phyloP scores from a whole-genome alignment of 1,284 basidiomycete species.

The Trichosporon coremiiforme region DNA sequence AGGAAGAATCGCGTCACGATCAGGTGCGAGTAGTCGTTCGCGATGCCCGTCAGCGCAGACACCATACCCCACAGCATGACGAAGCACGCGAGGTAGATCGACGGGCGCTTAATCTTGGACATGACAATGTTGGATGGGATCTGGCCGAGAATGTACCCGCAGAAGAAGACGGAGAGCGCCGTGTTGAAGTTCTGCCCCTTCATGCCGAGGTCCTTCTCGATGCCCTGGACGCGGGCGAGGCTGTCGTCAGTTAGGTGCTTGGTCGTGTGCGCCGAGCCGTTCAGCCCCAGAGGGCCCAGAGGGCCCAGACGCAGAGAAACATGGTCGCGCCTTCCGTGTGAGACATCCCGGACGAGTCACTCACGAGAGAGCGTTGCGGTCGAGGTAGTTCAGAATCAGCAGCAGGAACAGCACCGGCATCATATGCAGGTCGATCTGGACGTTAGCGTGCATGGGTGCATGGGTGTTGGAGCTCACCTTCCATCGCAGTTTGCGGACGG shows the following conservation, averaged over 20 bases:
- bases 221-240: constrained; percentile 31
- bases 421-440: constrained; percentile 36
- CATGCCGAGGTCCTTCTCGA: constrained; percentile 44
- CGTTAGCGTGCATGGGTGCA: not conserved
- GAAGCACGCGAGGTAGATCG: constrained; percentile 32
- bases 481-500: constrained; percentile 3
- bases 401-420: constrained; percentile 41
- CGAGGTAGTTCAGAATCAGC: constrained; percentile 49
- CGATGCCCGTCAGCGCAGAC: constrained; percentile 24
- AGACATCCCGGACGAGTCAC: constrained; percentile 8
- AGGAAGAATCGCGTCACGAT: constrained; percentile 45
- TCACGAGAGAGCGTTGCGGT: constrained; percentile 47
- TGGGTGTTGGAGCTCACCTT: constrained; percentile 3
- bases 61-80: constrained; percentile 31
- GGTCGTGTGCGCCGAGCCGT: not conserved
- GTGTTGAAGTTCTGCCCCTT: constrained; percentile 43
- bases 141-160: constrained; percentile 51
- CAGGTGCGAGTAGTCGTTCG: constrained; percentile 28
- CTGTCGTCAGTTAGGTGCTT: not conserved
- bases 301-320: not conserved
- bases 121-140: constrained; percentile 47
- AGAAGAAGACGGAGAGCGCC: constrained; percentile 52
- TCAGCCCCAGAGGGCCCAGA: too few species aligned
- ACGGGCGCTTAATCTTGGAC: constrained; percentile 23
- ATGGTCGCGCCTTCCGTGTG: not conserved